Evolutionary conservation across 164 flowering plant species (phyloP), one percentile per base, ranked within the genome.

Genomic region (Kingdonia uniflora): DNA sequence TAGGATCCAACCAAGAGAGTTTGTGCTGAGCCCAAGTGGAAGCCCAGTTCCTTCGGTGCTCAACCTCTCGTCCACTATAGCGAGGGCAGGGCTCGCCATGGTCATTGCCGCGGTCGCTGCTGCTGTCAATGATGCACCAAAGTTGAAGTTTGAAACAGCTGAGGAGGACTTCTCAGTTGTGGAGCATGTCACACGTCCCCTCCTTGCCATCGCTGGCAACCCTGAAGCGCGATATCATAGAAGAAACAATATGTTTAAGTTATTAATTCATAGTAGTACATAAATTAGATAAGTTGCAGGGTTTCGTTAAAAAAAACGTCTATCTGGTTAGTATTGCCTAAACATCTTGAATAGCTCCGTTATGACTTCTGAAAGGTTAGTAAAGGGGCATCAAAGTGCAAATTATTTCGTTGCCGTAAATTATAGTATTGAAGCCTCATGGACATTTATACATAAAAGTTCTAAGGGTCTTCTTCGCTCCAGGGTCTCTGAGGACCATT

Each of bases 11-110:
- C 81, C 96, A 41, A 91, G 80, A 19, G 83, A 70, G 73, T 91
- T 91, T 80, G 80, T 87, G 77, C 97, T 90, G 67, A 90, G 35
- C 1, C 97, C 97, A 47, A 87, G 80, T 12, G 89, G 83, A 14
- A 84, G 95, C 15, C 97, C 95, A 11, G 95, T 87, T 51, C 97
- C 97, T 65, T 90, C 97, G 1, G 97, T 90, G 80, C 71, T 74
- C 91, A 90, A 39, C 68, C 97, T 82, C 64, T 90, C 95, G 44
- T 91, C 98, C 56, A 91, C 98, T 69, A 91, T 56, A 37, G 85
- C 88, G 65, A 77, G 48, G 20, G 84, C 81, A 0, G 84, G 84
- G 64, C 74, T 68, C 5, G 80, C 68, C 60, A 70, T 42, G 6
- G 74, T 58, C 35, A 8, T 8, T n/a, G 74, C 76, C 0, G 78